Percentiles rank a stretch among this genome's conserved stretches.
Conservation (phyloP, 257 asterid species). For the Asclepias syriaca region DNA sequence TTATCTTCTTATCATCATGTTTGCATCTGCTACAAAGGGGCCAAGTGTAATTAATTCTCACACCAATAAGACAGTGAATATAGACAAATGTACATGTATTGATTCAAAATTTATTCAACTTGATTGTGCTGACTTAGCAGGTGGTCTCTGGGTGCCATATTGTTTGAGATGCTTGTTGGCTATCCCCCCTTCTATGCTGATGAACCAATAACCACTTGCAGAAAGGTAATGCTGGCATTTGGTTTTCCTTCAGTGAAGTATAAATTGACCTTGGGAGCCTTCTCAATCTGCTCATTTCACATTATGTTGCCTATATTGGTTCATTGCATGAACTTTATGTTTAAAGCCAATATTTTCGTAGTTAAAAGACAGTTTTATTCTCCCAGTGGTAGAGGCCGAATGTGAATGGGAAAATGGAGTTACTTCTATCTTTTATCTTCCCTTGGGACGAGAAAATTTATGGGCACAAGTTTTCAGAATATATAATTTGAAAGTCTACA, state of each 20-base stretch:
- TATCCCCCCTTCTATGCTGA: conserved; percentile 89
- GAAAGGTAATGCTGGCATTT: conserved; percentile 42
- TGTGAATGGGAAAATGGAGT: not conserved
- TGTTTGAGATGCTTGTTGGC: conserved; percentile 94
- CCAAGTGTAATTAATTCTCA: not conserved
- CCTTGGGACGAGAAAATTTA: not conserved
- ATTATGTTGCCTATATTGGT: not conserved
- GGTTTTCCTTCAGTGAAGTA: not conserved
- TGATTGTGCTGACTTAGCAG: conserved; percentile 29
- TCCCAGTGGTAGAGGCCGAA: not conserved
- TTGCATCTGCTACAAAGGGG: not conserved
- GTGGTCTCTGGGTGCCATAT: conserved; percentile 94
- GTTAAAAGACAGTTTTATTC: not conserved
- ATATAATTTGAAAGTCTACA: not conserved
- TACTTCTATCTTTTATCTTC: not conserved
- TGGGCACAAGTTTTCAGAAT: not conserved
- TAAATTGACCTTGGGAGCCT: not conserved
- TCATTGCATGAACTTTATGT: not conserved
- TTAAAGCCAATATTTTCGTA: not conserved
- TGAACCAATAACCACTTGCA: conserved; percentile 78
- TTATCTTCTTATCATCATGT: not conserved
- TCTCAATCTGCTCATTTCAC: not conserved
- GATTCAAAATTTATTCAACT: not conserved
- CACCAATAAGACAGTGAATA: not conserved
- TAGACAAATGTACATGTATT: not conserved